Percentiles rank a stretch among this genome's conserved stretches.
These are phyloP conservation scores for Exserohilum turcica DNA, from an alignment of 2,329 filamentous ascomycete genomes.

Conservation along the genomic window DNA sequence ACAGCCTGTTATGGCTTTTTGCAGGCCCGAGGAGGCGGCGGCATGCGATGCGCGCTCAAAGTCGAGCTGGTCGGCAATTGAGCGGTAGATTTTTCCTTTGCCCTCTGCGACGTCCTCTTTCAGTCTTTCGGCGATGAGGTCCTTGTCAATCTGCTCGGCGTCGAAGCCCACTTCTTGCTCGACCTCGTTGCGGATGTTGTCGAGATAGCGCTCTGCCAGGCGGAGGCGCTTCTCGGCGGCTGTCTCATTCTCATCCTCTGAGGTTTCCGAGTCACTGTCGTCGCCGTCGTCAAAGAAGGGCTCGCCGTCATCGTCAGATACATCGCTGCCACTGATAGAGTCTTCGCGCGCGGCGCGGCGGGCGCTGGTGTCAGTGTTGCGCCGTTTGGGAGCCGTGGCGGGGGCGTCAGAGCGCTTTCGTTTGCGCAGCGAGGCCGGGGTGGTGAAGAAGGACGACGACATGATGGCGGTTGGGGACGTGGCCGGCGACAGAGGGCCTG, in stretches of 20 bases:
- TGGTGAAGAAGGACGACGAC: conserved; percentile 95
- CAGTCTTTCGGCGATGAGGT: conserved; percentile 82
- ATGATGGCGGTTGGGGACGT: conserved; percentile 26
- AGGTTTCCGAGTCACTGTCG: conserved; percentile 59
- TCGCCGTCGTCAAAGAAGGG: conserved; percentile 44
- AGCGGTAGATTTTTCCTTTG: conserved; percentile 86
- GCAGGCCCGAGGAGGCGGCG: conserved; percentile 79
- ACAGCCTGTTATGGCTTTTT: conserved; percentile 76
- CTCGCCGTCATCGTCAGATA: conserved; percentile 65
- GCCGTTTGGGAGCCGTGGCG: conserved; percentile 65
- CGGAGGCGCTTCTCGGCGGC: conserved; percentile 84
- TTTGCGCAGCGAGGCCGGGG: conserved; percentile 86
- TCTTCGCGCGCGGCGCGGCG: conserved; percentile 65
- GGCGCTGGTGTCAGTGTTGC: conserved; percentile 55
- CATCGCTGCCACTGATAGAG: conserved; percentile 84
- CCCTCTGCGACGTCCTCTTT: conserved; percentile 90
- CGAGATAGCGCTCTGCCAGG: conserved; percentile 88
- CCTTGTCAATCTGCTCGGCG: conserved; percentile 88
- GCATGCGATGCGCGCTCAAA: conserved; percentile 70
- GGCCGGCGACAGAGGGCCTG: background rate
- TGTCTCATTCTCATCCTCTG: conserved; percentile 82
- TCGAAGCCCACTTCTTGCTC: conserved; percentile 84
- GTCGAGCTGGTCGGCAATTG: conserved; percentile 74
- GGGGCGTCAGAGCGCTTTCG: conserved; percentile 69
- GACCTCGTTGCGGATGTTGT: conserved; percentile 80